phyloP scores from a whole-genome alignment of 805 yeast genomes.

The Scheffersomyces coipomensis region DNA sequence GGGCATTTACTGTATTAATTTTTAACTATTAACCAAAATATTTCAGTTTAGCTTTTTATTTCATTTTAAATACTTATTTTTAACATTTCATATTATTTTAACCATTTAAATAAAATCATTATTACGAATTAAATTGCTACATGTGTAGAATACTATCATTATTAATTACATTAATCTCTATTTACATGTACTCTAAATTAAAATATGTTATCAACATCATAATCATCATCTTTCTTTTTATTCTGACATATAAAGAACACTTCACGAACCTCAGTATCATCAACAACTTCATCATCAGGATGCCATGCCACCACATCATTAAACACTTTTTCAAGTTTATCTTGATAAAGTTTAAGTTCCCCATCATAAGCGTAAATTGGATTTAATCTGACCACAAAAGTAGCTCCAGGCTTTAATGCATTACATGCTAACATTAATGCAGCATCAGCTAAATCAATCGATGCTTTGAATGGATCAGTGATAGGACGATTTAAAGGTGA shows the following conservation, averaged over 20 bases:
- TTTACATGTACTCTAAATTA: neutral
- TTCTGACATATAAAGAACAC: conserved; percentile 26
- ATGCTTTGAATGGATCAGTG: conserved; percentile 22
- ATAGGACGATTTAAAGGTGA: conserved; percentile 23
- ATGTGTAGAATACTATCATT: no score
- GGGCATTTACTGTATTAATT: no score
- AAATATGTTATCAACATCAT: conserved; percentile 2
- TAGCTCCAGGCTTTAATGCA: conserved; percentile 27
- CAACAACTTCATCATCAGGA: conserved; percentile 5
- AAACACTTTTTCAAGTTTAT: conserved; percentile 25
- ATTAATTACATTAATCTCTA: no score
- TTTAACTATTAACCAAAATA: no score
- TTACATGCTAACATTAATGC: conserved; percentile 29
- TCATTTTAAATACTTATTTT: no score
- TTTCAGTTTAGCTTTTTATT: no score
- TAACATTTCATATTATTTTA: no score
- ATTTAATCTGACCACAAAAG: conserved; percentile 28
- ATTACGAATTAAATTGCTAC: no score
- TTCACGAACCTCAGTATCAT: conserved; percentile 10
- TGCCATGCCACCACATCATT: conserved; percentile 19
- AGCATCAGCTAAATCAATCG: conserved; percentile 41
- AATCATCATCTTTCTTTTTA: conserved; percentile 15
- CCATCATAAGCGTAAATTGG: conserved; percentile 23
- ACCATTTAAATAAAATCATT: no score
- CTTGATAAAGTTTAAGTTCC: conserved; percentile 23